Base-by-base conservation (phyloP, 345 rosid genomes). In the Populus euphratica region DNA sequence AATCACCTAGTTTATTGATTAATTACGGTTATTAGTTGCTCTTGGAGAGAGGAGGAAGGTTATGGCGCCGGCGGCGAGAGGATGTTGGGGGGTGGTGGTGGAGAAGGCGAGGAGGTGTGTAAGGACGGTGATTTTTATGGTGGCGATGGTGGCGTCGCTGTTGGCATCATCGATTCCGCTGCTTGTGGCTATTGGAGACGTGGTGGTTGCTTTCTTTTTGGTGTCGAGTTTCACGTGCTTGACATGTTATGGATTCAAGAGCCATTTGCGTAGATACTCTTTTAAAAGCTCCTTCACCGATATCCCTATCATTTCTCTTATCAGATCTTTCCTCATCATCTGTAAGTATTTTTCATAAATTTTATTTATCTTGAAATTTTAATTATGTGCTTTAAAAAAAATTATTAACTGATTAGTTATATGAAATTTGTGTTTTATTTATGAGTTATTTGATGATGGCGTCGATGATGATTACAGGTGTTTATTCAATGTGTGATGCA, bases 121-220 rank as follows among this genome's bases (percentile, higher is more conserved):
- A 8, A 77, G 95, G 84, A 94, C 98, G 67, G 80, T 83, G 27
- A 93, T 93, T 74, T 94, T 94, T 81, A 85, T 94, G 92, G 91
- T 94, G 80, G 97, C 97, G 66, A 93, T 94, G 98, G 84, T 94
- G 78, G 92, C 87, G 25, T 94, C 98, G 59, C 88, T 94, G 21
- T 75, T 94, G 66, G 90, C 86, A 9, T 93, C 97, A 11, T 94
- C 97, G 39, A 81, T 94, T 78, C 97, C 97, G 72, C 80, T 94
- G 64, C 89, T 94, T 75, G 98, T 93, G 74, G 92, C 97, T 78
- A 66, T 90, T 8, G 90, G 87, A 2, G 98, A 94, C 72, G 91
- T 93, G 8, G 20, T 90, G 74, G 87, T 90, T 27, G 91, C 92
- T 4, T 88, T 82, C 80, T 85, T 88, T 33, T 77, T 94, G 84